phyloP scores from a whole-genome alignment of 257 asterid genomes.

The Solanum chilense region DNA sequence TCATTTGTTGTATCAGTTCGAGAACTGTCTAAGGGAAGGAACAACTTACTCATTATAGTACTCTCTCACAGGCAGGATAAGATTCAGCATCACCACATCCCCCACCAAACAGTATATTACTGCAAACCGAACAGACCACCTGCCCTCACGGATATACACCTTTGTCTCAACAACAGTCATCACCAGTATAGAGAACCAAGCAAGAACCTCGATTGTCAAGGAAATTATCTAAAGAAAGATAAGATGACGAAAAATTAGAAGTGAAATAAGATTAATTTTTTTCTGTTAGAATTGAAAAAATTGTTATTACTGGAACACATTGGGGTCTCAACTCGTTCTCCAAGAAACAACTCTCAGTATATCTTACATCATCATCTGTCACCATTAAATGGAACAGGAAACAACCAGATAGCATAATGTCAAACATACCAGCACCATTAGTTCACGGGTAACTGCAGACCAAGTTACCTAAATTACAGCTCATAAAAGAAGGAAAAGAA shows the following conservation, averaged over 20 bases:
- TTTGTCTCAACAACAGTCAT: slow-evolving; percentile 64
- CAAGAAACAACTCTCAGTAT: background rate
- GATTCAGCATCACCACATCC: slow-evolving; percentile 71
- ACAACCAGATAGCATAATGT: background rate
- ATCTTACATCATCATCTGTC: background rate
- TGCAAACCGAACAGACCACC: slow-evolving; percentile 87
- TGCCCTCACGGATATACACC: slow-evolving; percentile 60
- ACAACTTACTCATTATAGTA: slow-evolving; percentile 55
- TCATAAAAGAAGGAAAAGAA: background rate
- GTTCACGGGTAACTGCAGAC: background rate
- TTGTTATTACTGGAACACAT: background rate
- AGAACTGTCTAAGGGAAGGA: background rate
- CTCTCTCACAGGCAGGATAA: slow-evolving; percentile 47
- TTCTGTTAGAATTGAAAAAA: background rate
- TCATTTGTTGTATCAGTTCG: background rate
- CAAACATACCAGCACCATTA: background rate
- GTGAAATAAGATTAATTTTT: background rate
- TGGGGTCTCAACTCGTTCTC: background rate
- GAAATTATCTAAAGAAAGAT: slow-evolving; percentile 13
- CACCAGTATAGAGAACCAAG: slow-evolving; percentile 80
- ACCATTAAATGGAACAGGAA: background rate
- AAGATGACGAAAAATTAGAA: background rate
- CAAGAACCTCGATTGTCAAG: slow-evolving; percentile 54
- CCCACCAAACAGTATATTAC: slow-evolving; percentile 73
- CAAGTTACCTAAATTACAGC: background rate